A percentile compares a stretch with the other conserved stretches of the same genome.
These are phyloP conservation scores for Ogataea henricii DNA, from an alignment of 805 yeast species.

Conservation along the genomic window DNA sequence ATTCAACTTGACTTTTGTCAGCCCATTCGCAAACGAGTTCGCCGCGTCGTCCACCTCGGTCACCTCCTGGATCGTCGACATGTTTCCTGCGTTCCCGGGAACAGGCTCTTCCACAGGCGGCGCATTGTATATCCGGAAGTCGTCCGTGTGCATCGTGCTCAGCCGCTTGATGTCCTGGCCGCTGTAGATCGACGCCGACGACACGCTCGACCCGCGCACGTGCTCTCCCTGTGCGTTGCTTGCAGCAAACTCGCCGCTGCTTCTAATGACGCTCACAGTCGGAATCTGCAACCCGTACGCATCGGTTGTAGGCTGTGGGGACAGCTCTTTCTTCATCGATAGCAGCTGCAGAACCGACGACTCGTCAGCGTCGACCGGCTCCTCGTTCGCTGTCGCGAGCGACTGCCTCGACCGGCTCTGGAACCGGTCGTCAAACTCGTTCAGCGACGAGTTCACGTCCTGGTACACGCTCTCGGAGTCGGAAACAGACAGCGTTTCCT, in stretches of 20 bases:
- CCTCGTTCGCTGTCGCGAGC: conserved; percentile 3
- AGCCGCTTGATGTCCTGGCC: conserved; percentile 25
- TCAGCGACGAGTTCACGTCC: conserved; percentile 28
- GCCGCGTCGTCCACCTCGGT: conserved; percentile 31
- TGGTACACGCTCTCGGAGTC: conserved; percentile 16
- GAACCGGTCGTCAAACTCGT: conserved; percentile 28
- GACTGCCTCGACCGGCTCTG: conserved; percentile 10
- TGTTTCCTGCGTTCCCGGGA: conserved; percentile 23
- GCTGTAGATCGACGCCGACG: conserved; percentile 24
- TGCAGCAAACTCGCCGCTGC: background rate
- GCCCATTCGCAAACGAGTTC: conserved; percentile 14
- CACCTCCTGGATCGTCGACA: conserved; percentile 39
- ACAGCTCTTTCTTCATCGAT: conserved; percentile 29
- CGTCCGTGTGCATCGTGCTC: conserved; percentile 36
- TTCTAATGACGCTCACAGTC: conserved; percentile 4
- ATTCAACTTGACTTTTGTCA: conserved; percentile 25
- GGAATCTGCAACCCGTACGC: conserved; percentile 14
- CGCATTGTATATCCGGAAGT: conserved; percentile 32
- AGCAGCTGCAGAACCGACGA: conserved; percentile 27
- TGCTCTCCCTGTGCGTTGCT: background rate
- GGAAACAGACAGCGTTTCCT: conserved; percentile 3
- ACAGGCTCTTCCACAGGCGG: conserved; percentile 4
- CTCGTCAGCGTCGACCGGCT: conserved; percentile 23
- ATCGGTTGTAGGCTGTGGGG: conserved; percentile 17
- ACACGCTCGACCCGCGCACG: background rate